Base-by-base conservation (phyloP, 106 monocot species). In the Dioscorea dumetorum region DNA sequence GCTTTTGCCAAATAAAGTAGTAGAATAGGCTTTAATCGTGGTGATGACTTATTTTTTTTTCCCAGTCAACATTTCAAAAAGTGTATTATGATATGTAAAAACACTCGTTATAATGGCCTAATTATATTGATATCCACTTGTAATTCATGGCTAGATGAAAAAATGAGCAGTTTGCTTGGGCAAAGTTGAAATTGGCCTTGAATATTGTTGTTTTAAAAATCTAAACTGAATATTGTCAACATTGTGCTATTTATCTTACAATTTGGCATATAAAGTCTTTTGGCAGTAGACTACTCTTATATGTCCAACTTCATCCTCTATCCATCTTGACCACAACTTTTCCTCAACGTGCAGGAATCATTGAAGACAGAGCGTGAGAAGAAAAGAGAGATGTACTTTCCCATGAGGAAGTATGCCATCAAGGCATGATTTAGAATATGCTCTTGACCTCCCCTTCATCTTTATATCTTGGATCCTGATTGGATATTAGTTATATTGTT, bases 301-400 rank as follows among this genome's bases (percentile, higher is more conserved):
- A 28, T 3, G 28, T 28, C 28, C 28, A 28, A 28, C 28, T 28
- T 28, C 28, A 28, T 28, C 3, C 2, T 28, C 28, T 3, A 28
- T 28, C 2, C 3, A 28, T 28, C 28, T 41, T 41, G 41, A 41
- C 41, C 41, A 28, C 41, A 41, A 3, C 41, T 6, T 41, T 41
- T 41, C 10, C 41, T 41, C 41, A 71, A 71, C 5, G 19, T 50
- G 24, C 61, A 75, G 75, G 75, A 28, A 50, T 66, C 67, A 3
- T 66, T 49, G 19, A 77, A 77, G 58, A 70, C 63, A 4, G 72
- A 78, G 34, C 66, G 78, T 0, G 67, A 73, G 63, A 79, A 74
- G 74, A 80, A 74, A 49, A 74, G 61, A 23, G 80, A 80, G 60
- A 77, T 57, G 64, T 77, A 77, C 66, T 71, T 66, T 58, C 77